phyloP scores from a whole-genome alignment of 139 green algal genomes.

The Tetradesmus obliquus region DNA sequence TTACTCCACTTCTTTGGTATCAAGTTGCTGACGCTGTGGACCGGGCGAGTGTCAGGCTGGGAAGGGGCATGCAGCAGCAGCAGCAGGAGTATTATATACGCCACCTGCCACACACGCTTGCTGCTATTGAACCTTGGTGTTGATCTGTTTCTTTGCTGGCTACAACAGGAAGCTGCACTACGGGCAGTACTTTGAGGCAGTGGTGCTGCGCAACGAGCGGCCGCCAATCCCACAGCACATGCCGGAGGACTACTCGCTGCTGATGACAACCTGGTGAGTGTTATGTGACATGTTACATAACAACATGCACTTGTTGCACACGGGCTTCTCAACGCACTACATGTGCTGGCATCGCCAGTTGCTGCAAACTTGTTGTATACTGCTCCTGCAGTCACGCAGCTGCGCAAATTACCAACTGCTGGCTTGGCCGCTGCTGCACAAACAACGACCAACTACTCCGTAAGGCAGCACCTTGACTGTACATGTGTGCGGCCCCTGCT shows the following conservation, averaged over 20 bases:
- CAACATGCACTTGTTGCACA: background rate
- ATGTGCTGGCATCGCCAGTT: background rate
- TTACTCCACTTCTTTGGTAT: too few species aligned
- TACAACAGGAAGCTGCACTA: background rate
- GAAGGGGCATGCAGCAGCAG: too few species aligned
- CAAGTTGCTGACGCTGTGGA: background rate
- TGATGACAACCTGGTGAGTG: background rate
- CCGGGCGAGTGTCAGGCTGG: too few species aligned
- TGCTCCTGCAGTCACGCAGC: background rate
- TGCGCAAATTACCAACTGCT: background rate
- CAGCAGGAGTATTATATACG: too few species aligned
- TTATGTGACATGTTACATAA: background rate
- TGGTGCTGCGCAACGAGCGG: conserved; percentile 27
- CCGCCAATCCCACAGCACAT: conserved; percentile 5
- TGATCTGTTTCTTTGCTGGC: background rate
- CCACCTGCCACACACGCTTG: background rate
- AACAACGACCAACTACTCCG: too few species aligned
- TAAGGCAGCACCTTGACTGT: too few species aligned
- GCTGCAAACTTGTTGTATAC: background rate
- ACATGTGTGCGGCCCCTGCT: too few species aligned
- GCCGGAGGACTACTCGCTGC: conserved; percentile 21
- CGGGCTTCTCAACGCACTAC: background rate
- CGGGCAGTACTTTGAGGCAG: conserved; percentile 25
- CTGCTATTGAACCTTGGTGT: background rate
- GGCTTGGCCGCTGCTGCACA: too few species aligned